phyloP scores from a whole-genome alignment of 768 basidiomycete species.

The Pleurotus tuoliensis region DNA sequence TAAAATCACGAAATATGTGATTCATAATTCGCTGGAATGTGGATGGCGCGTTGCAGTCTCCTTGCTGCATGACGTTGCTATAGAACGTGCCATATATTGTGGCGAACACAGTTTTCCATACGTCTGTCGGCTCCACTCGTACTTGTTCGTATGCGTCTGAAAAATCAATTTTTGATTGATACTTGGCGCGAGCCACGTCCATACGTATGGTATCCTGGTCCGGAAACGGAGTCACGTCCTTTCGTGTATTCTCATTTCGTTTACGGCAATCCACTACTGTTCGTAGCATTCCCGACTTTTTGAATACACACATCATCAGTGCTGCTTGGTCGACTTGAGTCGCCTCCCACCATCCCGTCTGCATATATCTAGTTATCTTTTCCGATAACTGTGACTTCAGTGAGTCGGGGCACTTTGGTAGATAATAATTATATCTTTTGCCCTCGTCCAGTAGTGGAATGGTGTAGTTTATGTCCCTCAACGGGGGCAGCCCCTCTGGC shows the following conservation, averaged over 20 bases:
- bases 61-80: slow-evolving; percentile 16
- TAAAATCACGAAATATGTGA: slow-evolving; percentile 29
- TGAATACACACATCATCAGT: slow-evolving; percentile 25
- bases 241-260: slow-evolving; percentile 35
- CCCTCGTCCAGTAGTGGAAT: slow-evolving; percentile 33
- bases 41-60: slow-evolving; percentile 38
- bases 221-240: slow-evolving; percentile 35
- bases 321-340: slow-evolving; percentile 18
- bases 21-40: slow-evolving; percentile 46
- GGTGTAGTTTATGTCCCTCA: slow-evolving; percentile 31
- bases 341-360: slow-evolving; percentile 31
- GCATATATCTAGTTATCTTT: slow-evolving; percentile 26
- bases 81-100: slow-evolving; percentile 8
- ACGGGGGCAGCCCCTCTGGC: slow-evolving; percentile 24
- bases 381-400: slow-evolving; percentile 22
- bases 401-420: slow-evolving; percentile 27
- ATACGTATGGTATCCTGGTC: slow-evolving; percentile 30
- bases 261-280: slow-evolving; percentile 31
- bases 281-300: slow-evolving; percentile 28
- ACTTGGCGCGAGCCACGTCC: slow-evolving; percentile 20
- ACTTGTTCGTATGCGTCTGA: slow-evolving; percentile 7
- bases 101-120: slow-evolving; percentile 22
- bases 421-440: slow-evolving; percentile 24
- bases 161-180: slow-evolving; percentile 28
- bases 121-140: slow-evolving; percentile 18